Percentiles rank a stretch among this genome's conserved stretches.
phyloP scores from a whole-genome alignment of 139 green algal genomes.

The Coccomyxa sp. region DNA sequence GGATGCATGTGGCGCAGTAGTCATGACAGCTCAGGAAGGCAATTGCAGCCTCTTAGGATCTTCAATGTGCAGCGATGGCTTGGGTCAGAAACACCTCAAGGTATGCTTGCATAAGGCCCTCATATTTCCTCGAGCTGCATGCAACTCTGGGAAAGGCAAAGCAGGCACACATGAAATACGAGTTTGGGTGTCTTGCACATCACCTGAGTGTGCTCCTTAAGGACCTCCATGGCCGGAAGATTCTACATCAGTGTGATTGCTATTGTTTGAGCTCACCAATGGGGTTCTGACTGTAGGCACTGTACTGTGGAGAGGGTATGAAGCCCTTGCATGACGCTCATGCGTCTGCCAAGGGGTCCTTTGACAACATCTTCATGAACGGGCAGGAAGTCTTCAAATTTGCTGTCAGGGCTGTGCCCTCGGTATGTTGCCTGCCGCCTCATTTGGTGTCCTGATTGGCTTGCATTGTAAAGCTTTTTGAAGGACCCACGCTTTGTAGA shows the following conservation, averaged over 20 bases:
- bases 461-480: no score
- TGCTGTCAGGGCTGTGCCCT: slow-evolving; percentile 88
- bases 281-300: slow-evolving; percentile 4
- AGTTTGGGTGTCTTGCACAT: no score
- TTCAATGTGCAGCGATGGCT: slow-evolving; percentile 84
- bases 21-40: slow-evolving; percentile 59
- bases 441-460: no score
- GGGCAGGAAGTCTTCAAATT: slow-evolving; percentile 98
- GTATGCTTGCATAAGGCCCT: slow-evolving; percentile 33
- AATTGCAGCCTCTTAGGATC: slow-evolving; percentile 72
- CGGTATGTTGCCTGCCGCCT: no score
- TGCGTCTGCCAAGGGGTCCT: slow-evolving; percentile 44
- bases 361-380: slow-evolving; percentile 88
- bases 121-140: no score
- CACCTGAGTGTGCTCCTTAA: slow-evolving; percentile 18
- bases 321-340: slow-evolving; percentile 14
- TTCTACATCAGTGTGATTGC: no score
- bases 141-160: no score
- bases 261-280: not conserved
- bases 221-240: not conserved
- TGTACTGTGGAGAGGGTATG: slow-evolving; percentile 2
- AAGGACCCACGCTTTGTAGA: no score
- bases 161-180: no score
- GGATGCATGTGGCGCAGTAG: slow-evolving; percentile 88
- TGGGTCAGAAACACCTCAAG: slow-evolving; percentile 75